phyloP scores from a whole-genome alignment of 2,329 filamentous ascomycete genomes.

The Fusarium nematophilum region DNA sequence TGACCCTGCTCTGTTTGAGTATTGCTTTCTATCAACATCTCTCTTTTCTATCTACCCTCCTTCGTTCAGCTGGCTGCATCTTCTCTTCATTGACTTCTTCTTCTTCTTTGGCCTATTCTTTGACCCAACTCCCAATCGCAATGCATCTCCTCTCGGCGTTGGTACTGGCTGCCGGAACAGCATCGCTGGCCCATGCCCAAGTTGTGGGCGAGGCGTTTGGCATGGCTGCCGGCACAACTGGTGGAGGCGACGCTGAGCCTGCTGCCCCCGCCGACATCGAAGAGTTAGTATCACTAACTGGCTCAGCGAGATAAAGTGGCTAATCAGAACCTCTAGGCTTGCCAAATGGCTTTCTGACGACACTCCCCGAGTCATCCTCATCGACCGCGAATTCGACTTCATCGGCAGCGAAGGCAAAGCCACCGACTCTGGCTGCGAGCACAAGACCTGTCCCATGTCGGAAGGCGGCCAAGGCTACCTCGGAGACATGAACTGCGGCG shows the following conservation, averaged over 20 bases:
- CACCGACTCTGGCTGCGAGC: neutral
- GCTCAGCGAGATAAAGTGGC: too few relatives aligned
- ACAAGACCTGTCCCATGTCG: slow-evolving; percentile 35
- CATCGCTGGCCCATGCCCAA: neutral
- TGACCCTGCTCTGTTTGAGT: too few relatives aligned
- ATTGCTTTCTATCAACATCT: too few relatives aligned
- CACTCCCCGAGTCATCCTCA: slow-evolving; percentile 50
- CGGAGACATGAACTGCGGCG: slow-evolving; percentile 40
- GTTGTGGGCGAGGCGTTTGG: slow-evolving; percentile 24
- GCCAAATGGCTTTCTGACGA: slow-evolving; percentile 31
- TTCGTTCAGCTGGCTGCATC: too few relatives aligned
- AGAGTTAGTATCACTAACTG: neutral
- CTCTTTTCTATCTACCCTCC: too few relatives aligned
- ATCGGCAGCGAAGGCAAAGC: slow-evolving; percentile 39
- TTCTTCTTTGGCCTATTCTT: too few relatives aligned
- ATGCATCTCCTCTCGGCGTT: too few relatives aligned
- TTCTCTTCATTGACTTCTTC: too few relatives aligned
- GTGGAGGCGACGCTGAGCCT: slow-evolving; percentile 22
- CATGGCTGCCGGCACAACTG: slow-evolving; percentile 27
- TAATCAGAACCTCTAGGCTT: neutral
- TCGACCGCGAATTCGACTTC: slow-evolving; percentile 48
- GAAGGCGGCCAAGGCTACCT: slow-evolving; percentile 34
- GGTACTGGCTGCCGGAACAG: too few relatives aligned
- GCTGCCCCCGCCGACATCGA: slow-evolving; percentile 27
- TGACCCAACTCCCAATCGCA: too few relatives aligned